A percentile compares a stretch with the other conserved stretches of the same genome.
Conservation (phyloP, 805 yeast genomes). For the Saccharomycopsis fibuligera region DNA sequence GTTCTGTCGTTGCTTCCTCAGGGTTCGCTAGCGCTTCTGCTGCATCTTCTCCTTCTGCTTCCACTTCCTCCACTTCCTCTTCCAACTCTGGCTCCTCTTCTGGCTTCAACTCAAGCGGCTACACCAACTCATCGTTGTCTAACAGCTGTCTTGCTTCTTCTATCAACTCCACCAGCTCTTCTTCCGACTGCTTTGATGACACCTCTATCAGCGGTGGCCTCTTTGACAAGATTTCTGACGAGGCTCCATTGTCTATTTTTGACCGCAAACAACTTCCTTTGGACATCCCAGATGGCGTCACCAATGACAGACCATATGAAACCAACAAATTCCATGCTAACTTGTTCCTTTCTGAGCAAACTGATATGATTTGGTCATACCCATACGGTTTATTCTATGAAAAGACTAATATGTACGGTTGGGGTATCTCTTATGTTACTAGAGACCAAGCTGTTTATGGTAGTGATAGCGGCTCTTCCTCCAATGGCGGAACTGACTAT, state of each 20-base stretch:
- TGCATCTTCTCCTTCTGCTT: neutral
- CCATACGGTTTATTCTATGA: conserved; percentile 73
- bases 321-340: conserved; percentile 80
- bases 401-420: conserved; percentile 44
- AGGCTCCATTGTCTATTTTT: conserved; percentile 41
- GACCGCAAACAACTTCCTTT: conserved; percentile 27
- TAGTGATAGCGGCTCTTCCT: conserved; percentile 49
- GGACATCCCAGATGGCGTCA: conserved; percentile 22
- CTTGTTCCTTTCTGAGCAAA: conserved; percentile 58
- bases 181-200: too few relatives aligned
- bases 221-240: conserved; percentile 36
- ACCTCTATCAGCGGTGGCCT: conserved; percentile 29
- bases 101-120: neutral
- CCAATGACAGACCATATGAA: conserved; percentile 41
- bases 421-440: conserved; percentile 61
- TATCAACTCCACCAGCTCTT: neutral
- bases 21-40: neutral
- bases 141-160: neutral
- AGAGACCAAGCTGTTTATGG: conserved; percentile 62
- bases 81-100: conserved; percentile 3
- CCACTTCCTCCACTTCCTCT: neutral
- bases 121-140: neutral
- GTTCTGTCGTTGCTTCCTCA: neutral
- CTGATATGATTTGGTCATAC: conserved; percentile 71
- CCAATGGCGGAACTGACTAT: conserved; percentile 39